phyloP scores from a whole-genome alignment of 106 monocot species.

The Iris macrosiphon region DNA sequence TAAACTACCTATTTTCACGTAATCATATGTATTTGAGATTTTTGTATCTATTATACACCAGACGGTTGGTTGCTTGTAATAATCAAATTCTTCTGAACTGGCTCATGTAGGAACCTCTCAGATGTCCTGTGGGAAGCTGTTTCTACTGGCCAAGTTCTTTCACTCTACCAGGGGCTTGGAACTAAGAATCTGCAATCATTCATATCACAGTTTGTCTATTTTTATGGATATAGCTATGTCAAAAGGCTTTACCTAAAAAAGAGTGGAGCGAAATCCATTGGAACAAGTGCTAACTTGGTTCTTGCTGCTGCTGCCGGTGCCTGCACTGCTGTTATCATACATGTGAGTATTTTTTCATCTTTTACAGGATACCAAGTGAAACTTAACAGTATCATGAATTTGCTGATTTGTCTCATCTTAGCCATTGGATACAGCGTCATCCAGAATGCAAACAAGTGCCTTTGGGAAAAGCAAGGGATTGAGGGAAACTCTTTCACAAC shows the following conservation, averaged over 20 bases:
- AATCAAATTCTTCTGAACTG: conserved; percentile 1
- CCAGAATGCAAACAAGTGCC: conserved; percentile 97
- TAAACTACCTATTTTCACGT: no score
- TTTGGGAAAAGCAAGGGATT: conserved; percentile 91
- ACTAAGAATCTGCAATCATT: conserved; percentile 93
- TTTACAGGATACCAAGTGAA: not conserved
- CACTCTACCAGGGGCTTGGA: conserved; percentile 86
- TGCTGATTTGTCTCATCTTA: conserved; percentile 22
- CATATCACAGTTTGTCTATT: conserved; percentile 88
- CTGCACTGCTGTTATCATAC: conserved; percentile 80
- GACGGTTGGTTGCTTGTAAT: no score
- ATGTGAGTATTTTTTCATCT: conserved; percentile 29
- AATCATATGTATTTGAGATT: no score
- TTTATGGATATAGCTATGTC: conserved; percentile 97
- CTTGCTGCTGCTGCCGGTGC: conserved; percentile 93
- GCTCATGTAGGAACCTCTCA: conserved; percentile 62
- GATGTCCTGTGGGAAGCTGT: conserved; percentile 94
- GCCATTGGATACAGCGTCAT: conserved; percentile 96
- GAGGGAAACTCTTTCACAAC: conserved; percentile 67
- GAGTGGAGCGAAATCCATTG: conserved; percentile 64
- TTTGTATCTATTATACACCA: no score
- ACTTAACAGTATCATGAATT: not conserved
- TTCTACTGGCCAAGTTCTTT: conserved; percentile 54
- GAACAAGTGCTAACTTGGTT: conserved; percentile 83
- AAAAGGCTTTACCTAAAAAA: conserved; percentile 78